Conservation (phyloP, 2,329 filamentous ascomycete genomes). For the Pseudopyrenochaeta lycopersici region DNA sequence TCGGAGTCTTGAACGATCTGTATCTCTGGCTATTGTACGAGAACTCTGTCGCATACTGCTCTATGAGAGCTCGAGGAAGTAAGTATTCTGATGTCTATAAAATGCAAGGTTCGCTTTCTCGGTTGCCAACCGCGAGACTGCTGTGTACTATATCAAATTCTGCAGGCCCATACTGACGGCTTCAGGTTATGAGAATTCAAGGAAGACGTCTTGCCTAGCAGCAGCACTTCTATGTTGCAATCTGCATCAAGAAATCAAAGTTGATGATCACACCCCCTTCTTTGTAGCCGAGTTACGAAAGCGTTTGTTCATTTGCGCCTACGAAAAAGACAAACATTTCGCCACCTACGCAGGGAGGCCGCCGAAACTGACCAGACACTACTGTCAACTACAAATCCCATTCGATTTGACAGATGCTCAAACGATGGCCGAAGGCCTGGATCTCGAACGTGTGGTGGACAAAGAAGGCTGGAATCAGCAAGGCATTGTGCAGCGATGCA, state of each 20-base stretch:
- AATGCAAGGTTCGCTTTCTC: no score
- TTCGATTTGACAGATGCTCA: conserved; percentile 64
- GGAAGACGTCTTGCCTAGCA: conserved; percentile 41
- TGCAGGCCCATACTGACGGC: neutral
- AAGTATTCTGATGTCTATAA: conserved; percentile 9
- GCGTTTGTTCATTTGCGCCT: conserved; percentile 40
- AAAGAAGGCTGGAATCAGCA: conserved; percentile 62
- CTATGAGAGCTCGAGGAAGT: conserved; percentile 41
- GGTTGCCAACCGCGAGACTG: neutral
- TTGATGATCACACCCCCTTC: conserved; percentile 44
- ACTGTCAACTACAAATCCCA: conserved; percentile 63
- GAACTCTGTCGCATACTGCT: conserved; percentile 32
- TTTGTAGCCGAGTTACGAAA: conserved; percentile 49
- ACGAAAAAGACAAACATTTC: conserved; percentile 59
- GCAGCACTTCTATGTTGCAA: conserved; percentile 48
- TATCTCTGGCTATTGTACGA: conserved; percentile 48
- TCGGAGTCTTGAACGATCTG: conserved; percentile 43
- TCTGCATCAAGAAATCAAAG: conserved; percentile 45
- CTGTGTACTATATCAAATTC: neutral
- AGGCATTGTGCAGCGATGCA: conserved; percentile 55
- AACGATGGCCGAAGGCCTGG: conserved; percentile 55
- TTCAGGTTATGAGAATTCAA: conserved; percentile 41
- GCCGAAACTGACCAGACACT: conserved; percentile 62
- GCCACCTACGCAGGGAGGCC: conserved; percentile 65
- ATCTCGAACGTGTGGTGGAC: conserved; percentile 55